Percentiles rank a stretch among this genome's conserved stretches.
Evolutionary conservation across 441 rosid species (phyloP).

Genomic region (Lepidium campestre): DNA sequence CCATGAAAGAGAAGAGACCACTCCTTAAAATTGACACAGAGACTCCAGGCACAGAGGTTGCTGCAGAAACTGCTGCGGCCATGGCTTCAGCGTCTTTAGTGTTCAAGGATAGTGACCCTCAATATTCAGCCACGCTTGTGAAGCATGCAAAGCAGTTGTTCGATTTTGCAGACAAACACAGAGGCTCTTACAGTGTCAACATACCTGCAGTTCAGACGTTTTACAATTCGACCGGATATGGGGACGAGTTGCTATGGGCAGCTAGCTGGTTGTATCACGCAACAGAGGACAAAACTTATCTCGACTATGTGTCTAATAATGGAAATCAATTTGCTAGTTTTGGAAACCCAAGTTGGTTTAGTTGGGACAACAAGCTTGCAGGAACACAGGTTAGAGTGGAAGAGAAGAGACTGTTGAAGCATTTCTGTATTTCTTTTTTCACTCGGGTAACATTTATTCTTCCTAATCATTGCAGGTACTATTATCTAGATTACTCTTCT

Average conservation of each 20-base stretch:
- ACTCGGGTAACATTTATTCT: neutral
- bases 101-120: constrained; percentile 52
- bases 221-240: constrained; percentile 84
- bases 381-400: constrained; percentile 65
- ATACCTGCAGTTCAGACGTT: constrained; percentile 57
- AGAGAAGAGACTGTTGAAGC: neutral
- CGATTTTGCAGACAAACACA: constrained; percentile 59
- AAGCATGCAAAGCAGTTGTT: constrained; percentile 75
- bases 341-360: constrained; percentile 90
- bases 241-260: constrained; percentile 89
- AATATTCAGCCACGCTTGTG: constrained; percentile 67
- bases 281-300: constrained; percentile 63
- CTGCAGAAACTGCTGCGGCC: constrained; percentile 97
- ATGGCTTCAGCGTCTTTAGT: constrained; percentile 91
- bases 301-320: constrained; percentile 52
- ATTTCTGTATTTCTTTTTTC: neutral
- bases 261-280: constrained; percentile 95
- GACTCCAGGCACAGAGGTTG: constrained; percentile 83
- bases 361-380: constrained; percentile 96
- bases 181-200: constrained; percentile 61
- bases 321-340: constrained; percentile 65
- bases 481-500: constrained; percentile 72
- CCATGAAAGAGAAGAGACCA: constrained; percentile 73
- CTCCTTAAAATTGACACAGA: constrained; percentile 54
- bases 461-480: constrained; percentile 50